Evolutionary conservation across 2,329 filamentous ascomycete genomes (phyloP).

Genomic region (Drechslera avenae): DNA sequence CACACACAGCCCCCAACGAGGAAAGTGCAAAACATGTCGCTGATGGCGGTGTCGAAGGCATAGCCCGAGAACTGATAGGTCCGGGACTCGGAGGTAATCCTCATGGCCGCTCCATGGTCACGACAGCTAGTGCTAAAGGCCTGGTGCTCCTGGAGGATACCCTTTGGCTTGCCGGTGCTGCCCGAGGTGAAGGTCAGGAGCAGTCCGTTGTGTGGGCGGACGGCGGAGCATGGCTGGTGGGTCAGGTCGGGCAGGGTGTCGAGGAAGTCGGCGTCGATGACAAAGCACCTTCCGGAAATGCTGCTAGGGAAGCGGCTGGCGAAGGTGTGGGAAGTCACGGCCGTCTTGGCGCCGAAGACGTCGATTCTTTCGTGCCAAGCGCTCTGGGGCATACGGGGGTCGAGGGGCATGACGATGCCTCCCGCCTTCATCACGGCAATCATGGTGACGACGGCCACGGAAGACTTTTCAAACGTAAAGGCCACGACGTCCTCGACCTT

Average conservation of each 20-base stretch:
- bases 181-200: conserved; percentile 51
- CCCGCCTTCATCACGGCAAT: conserved; percentile 48
- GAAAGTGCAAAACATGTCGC: conserved; percentile 62
- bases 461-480: conserved; percentile 28
- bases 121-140: conserved; percentile 2
- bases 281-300: background rate
- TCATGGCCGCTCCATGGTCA: conserved; percentile 1
- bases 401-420: conserved; percentile 43
- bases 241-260: background rate
- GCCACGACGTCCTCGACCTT: conserved; percentile 12
- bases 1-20: conserved; percentile 65
- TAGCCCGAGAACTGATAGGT: conserved; percentile 61
- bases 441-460: conserved; percentile 27
- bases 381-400: conserved; percentile 3
- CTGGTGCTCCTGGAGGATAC: conserved; percentile 57
- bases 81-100: background rate
- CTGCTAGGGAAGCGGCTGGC: background rate
- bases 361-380: conserved; percentile 2
- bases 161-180: conserved; percentile 54
- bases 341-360: background rate
- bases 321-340: background rate
- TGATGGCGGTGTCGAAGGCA: conserved; percentile 60
- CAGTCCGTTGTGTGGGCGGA: background rate
- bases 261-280: background rate
- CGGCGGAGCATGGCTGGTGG: background rate